These are phyloP conservation scores for Millerozyma acaciae DNA, from an alignment of 805 yeast genomes.

Conservation along the genomic window DNA sequence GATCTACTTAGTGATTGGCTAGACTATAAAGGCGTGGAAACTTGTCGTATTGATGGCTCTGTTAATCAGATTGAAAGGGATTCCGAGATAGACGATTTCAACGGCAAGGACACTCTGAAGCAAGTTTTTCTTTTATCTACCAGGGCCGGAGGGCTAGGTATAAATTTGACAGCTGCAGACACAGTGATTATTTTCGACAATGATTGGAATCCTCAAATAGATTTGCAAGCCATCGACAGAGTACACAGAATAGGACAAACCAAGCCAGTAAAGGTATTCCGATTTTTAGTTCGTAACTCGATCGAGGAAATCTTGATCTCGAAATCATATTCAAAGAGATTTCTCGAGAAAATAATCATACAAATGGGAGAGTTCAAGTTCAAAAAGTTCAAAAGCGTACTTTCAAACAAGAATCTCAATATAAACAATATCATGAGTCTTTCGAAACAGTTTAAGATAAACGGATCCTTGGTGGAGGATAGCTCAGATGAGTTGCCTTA, in stretches of 20 bases:
- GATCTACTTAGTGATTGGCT: constrained; percentile 79
- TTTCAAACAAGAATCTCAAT: constrained; percentile 16
- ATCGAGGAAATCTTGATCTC: constrained; percentile 80
- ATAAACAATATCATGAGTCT: constrained; percentile 19
- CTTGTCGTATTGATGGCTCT: constrained; percentile 74
- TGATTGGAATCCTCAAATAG: constrained; percentile 98
- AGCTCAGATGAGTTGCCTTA: constrained; percentile 9
- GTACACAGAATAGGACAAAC: constrained; percentile 91
- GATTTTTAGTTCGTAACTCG: constrained; percentile 73
- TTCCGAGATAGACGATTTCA: constrained; percentile 54
- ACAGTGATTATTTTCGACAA: constrained; percentile 87
- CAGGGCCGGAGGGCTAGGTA: constrained; percentile 92
- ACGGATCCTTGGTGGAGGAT: constrained; percentile 8
- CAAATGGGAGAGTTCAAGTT: constrained; percentile 38
- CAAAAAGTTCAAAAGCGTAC: constrained; percentile 20
- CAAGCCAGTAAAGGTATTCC: constrained; percentile 75
- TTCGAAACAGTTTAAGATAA: constrained; percentile 15
- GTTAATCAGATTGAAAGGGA: constrained; percentile 64
- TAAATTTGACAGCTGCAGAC: constrained; percentile 82
- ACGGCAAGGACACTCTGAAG: constrained; percentile 17
- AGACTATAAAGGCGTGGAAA: constrained; percentile 39
- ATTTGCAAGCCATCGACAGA: constrained; percentile 93
- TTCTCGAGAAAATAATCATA: constrained; percentile 66
- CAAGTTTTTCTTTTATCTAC: constrained; percentile 75
- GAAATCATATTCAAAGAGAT: constrained; percentile 75